phyloP scores from a whole-genome alignment of 805 yeast species.

The Debaryomyces prosopidis region DNA sequence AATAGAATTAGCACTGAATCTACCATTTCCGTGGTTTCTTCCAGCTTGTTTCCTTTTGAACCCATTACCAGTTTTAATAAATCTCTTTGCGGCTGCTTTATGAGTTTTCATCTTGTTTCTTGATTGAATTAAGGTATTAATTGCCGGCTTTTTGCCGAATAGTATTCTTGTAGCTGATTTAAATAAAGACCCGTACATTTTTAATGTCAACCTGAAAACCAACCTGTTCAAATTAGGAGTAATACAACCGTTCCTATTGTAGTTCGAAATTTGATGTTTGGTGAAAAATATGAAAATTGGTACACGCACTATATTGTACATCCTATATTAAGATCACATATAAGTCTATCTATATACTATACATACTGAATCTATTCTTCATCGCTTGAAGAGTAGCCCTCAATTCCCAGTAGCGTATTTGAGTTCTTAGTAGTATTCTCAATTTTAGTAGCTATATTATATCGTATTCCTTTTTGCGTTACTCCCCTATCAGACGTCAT shows the following conservation, averaged over 20 bases:
- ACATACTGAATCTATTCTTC: conserved; percentile 5
- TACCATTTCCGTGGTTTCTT: conserved; percentile 89
- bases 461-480: background rate
- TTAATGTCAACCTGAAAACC: background rate
- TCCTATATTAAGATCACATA: background rate
- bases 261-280: background rate
- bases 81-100: conserved; percentile 84
- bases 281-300: background rate
- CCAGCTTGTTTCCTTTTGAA: conserved; percentile 64
- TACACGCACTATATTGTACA: background rate
- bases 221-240: background rate
- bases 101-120: conserved; percentile 69
- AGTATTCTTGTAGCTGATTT: conserved; percentile 3
- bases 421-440: too few species aligned
- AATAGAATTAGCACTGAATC: conserved; percentile 69
- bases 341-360: background rate
- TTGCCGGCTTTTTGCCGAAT: conserved; percentile 19
- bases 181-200: conserved; percentile 6
- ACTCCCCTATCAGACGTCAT: background rate
- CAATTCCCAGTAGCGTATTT: background rate
- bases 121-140: conserved; percentile 32
- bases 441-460: too few species aligned
- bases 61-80: conserved; percentile 74
- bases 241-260: background rate
- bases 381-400: conserved; percentile 11